Conservation (phyloP, 2,329 filamentous ascomycete genomes). For the Exutisphaerella laricina region DNA sequence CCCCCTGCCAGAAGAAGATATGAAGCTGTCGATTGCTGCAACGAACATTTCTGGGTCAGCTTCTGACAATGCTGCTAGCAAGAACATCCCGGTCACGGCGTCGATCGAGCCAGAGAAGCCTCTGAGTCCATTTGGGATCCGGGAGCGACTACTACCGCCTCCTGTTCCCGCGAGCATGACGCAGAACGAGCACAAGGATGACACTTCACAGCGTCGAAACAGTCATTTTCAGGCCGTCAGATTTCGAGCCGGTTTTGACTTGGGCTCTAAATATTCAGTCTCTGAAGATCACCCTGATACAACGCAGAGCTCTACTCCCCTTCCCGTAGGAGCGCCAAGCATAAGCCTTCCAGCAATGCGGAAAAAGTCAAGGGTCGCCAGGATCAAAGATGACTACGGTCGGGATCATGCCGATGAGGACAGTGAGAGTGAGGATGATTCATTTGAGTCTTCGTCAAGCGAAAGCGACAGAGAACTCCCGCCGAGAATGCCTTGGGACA, state of each 20-base stretch:
- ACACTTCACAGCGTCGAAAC: constrained; percentile 23
- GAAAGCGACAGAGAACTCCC: constrained; percentile 20
- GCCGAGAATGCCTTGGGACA: constrained; percentile 24
- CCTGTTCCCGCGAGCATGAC: constrained; percentile 29
- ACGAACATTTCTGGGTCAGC: neutral
- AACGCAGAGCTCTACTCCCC: neutral
- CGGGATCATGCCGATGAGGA: constrained; percentile 11
- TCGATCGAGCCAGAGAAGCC: too few relatives aligned
- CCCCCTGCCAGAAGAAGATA: neutral
- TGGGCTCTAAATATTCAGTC: constrained; percentile 48
- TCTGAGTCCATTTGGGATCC: constrained; percentile 39
- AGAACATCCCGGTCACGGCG: neutral
- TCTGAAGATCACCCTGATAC: constrained; percentile 29
- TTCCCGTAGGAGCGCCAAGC: constrained; percentile 32
- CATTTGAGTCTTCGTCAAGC: constrained; percentile 19
- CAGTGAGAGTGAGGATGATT: constrained; percentile 28
- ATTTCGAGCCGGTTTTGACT: constrained; percentile 46
- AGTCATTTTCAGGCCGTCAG: constrained; percentile 49
- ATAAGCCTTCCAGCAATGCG: constrained; percentile 14
- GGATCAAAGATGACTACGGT: constrained; percentile 10
- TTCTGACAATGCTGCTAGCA: neutral
- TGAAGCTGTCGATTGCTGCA: neutral
- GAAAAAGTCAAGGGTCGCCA: constrained; percentile 6
- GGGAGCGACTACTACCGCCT: constrained; percentile 45
- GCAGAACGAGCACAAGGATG: constrained; percentile 1